Conservation (phyloP, 306 rosid genomes). For the Vicia sativa region DNA sequence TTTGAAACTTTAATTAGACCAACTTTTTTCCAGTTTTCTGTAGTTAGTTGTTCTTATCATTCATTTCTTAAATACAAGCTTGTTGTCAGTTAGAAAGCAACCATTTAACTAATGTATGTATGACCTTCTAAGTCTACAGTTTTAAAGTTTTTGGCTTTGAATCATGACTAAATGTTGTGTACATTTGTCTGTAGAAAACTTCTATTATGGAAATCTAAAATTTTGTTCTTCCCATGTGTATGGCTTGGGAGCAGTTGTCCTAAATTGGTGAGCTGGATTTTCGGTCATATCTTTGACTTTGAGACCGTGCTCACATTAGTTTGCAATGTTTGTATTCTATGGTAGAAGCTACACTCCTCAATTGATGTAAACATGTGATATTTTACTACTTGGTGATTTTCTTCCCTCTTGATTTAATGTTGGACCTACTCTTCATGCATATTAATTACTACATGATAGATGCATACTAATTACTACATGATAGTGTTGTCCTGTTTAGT, state of each 20-base stretch:
- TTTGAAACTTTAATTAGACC: slow-evolving; percentile 7
- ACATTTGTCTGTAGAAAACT: slow-evolving; percentile 13
- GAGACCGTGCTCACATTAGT: slow-evolving; percentile 15
- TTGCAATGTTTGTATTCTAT: slow-evolving; percentile 15
- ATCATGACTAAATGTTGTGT: slow-evolving; percentile 8
- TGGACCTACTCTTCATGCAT: slow-evolving; percentile 15
- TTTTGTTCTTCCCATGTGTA: slow-evolving; percentile 23
- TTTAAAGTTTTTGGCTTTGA: slow-evolving; percentile 30
- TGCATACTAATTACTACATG: too few relatives aligned
- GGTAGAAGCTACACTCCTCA: slow-evolving; percentile 16
- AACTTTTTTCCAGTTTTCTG: neutral
- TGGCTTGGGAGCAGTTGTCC: slow-evolving; percentile 26
- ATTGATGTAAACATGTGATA: slow-evolving; percentile 22
- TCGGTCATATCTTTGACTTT: slow-evolving; percentile 27
- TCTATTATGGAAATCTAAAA: slow-evolving; percentile 10
- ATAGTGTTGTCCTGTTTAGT: slow-evolving; percentile 3
- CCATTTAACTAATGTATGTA: slow-evolving; percentile 7
- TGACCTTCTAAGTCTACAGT: neutral
- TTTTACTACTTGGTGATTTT: slow-evolving; percentile 14
- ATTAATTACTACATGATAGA: slow-evolving; percentile 1
- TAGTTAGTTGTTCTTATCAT: slow-evolving; percentile 19
- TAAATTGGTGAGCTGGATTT: slow-evolving; percentile 30
- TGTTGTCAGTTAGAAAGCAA: slow-evolving; percentile 12
- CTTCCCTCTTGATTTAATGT: slow-evolving; percentile 31
- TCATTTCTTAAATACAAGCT: slow-evolving; percentile 24